Percentiles rank a stretch among this genome's conserved stretches.
Conservation (phyloP, 2,329 filamentous ascomycete genomes). For the Colletotrichum tanaceti region DNA sequence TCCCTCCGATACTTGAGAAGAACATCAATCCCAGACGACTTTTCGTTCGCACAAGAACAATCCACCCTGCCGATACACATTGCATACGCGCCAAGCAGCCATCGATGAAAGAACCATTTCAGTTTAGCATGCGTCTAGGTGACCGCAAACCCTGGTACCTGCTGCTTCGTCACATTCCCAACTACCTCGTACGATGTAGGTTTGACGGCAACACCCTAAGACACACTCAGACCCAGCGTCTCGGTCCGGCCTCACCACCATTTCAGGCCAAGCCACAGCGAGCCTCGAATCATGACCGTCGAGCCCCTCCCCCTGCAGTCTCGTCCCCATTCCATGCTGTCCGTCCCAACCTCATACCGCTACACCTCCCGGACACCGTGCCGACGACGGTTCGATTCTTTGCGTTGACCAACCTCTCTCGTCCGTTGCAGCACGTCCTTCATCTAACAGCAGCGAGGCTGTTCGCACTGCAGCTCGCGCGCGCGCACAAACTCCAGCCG, state of each 20-base stretch:
- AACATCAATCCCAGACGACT: constrained; percentile 4
- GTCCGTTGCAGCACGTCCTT: constrained; percentile 19
- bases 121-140: neutral
- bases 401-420: constrained; percentile 3
- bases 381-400: neutral
- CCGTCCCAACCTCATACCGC: constrained; percentile 4
- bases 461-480: neutral
- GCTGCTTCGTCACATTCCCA: constrained; percentile 28
- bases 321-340: constrained; percentile 5
- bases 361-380: neutral
- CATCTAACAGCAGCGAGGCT: neutral
- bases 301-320: neutral
- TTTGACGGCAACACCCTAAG: constrained; percentile 2
- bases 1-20: neutral
- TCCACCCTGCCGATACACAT: neutral
- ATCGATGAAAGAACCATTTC: neutral
- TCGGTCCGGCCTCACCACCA: constrained; percentile 1
- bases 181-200: too few relatives aligned
- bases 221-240: neutral
- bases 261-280: neutral
- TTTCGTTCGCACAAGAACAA: neutral
- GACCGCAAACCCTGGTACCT: neutral
- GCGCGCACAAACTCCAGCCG: neutral
- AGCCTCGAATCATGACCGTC: neutral
- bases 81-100: constrained; percentile 6